Base-by-base conservation (phyloP, 176 grass and related monocot species). In the Musa acuminata region DNA sequence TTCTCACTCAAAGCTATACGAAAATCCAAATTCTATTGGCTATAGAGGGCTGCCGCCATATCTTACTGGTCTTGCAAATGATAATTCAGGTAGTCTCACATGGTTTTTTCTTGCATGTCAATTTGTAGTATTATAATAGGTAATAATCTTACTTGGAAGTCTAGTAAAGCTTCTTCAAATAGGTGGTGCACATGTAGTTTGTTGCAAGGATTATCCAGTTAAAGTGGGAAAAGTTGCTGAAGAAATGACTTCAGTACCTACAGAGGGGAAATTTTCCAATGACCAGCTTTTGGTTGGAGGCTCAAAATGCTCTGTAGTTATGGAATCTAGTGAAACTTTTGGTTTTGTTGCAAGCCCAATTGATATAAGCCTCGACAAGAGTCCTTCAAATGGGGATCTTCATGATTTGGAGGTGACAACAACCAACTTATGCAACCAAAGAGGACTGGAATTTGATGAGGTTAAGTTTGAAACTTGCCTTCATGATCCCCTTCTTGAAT, bases 11-110 rank as follows among this genome's bases (percentile, higher is more conserved):
- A 93, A 72, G 81, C 80, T 99, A 54, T 83, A 87, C 57, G 71
- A 84, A 26, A 83, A 84, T 16, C 70, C 71, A 27, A 87, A 83
- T 62, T 91, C 91, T 0, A 84, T 99, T 69, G 89, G 88, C 79
- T 99, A 99, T 82, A 94, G 84, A 76, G 81, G 95, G 76, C 74
- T 99, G 82, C 83, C 94, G 69, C 90, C 95, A 69, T 99, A 82
- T 84, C 84, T 99, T 80, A 87, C 64, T 73, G 82, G 94, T 70
- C 80, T 91, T 13, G 95, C 82, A 73, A 91, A 81, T 74, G 81
- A 72, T 66, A 51, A 64, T 21, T 81, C 51, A 49, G 49, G 55
- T 80, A 80, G 49, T 52, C 1, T 62, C 17, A n/a, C 8, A 2
- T 55, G 8, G 16, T 84, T 54, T 52, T 27, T 55, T 25, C 27